phyloP scores from a whole-genome alignment of 495 filamentous ascomycete species.

The Usnea hakonensis region DNA sequence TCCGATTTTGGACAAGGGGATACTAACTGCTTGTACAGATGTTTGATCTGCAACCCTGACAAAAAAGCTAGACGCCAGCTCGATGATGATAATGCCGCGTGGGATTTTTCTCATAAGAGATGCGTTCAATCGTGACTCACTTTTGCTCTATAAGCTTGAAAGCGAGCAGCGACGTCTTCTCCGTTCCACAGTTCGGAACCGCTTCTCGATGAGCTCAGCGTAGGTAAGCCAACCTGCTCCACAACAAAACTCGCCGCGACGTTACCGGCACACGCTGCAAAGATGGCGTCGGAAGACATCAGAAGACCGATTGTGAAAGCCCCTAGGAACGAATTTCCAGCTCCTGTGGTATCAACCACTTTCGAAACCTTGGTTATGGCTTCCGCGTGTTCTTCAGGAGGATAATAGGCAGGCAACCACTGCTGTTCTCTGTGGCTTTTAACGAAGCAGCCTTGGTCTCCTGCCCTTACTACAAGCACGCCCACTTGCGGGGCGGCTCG shows the following conservation, averaged over 20 bases:
- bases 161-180: conserved; percentile 34
- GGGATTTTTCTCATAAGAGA: neutral
- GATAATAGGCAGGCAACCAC: conserved; percentile 18
- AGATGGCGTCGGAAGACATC: conserved; percentile 13
- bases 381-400: neutral
- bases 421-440: neutral
- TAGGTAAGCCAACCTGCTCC: conserved; percentile 35
- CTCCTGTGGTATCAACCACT: neutral
- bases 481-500: conserved; percentile 8
- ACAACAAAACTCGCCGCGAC: conserved; percentile 33
- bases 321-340: neutral
- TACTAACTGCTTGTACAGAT: neutral
- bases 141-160: conserved; percentile 35
- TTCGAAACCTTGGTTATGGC: neutral
- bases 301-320: conserved; percentile 18
- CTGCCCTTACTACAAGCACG: conserved; percentile 28
- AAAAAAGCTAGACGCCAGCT: neutral
- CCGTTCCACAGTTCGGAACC: conserved; percentile 28
- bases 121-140: conserved; percentile 25
- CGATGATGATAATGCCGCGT: neutral
- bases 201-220: conserved; percentile 9
- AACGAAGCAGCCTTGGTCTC: conserved; percentile 30
- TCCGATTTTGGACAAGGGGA: too few relatives aligned
- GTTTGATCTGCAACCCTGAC: neutral
- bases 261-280: conserved; percentile 29